These are phyloP conservation scores for Saccharomycopsis javanensis DNA, from an alignment of 805 yeast species.

Conservation along the genomic window DNA sequence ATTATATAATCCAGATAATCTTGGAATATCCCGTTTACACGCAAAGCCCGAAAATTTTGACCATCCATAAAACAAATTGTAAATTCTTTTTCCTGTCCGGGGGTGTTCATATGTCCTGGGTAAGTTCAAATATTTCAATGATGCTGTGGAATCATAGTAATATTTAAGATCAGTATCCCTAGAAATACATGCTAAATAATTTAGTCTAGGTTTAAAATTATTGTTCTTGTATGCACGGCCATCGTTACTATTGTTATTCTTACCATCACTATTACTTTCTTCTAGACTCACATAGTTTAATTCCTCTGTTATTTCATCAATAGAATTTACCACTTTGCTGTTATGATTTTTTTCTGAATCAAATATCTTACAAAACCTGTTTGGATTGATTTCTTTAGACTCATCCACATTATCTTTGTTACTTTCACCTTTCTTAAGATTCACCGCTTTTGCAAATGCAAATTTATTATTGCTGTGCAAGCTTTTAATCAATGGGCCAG, in stretches of 20 bases:
- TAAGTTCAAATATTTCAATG: background rate
- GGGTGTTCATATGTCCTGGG: background rate
- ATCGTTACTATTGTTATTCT: background rate
- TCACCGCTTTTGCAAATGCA: background rate
- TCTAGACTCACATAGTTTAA: background rate
- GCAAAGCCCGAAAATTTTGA: background rate
- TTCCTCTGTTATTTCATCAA: background rate
- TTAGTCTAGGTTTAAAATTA: background rate
- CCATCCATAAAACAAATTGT: background rate
- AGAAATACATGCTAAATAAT: background rate
- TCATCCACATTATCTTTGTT: background rate
- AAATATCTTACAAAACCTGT: background rate
- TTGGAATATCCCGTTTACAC: background rate
- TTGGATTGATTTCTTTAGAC: background rate
- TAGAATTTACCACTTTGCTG: background rate
- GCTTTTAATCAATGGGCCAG: background rate
- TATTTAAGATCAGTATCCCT: background rate
- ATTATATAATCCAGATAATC: background rate
- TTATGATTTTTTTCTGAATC: background rate
- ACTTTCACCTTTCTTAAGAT: background rate
- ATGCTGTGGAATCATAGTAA: background rate
- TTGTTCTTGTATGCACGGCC: too few species aligned
- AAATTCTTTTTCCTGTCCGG: background rate
- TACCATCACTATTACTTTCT: background rate
- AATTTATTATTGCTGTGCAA: background rate